Percentiles rank a stretch among this genome's conserved stretches.
Conservation (phyloP, 176 grass and related monocot genomes). For the Puccinellia tenuiflora region DNA sequence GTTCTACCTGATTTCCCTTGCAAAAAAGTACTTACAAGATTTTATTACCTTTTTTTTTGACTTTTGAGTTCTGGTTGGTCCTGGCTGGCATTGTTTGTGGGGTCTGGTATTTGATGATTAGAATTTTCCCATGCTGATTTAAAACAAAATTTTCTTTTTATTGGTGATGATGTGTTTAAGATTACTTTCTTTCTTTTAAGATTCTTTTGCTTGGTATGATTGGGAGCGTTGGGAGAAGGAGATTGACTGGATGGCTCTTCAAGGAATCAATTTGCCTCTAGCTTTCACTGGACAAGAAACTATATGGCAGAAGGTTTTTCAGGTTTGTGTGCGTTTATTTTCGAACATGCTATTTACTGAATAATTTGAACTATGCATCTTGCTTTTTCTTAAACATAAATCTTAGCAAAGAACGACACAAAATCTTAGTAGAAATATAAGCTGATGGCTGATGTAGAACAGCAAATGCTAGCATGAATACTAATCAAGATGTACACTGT, state of each 20-base stretch:
- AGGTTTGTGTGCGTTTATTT: slow-evolving; percentile 27
- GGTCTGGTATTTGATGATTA: background rate
- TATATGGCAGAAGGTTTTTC: slow-evolving; percentile 75
- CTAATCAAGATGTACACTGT: background rate
- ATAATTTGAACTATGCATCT: background rate
- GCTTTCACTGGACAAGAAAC: slow-evolving; percentile 73
- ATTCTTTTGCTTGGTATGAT: slow-evolving; percentile 82
- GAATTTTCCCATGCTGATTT: background rate
- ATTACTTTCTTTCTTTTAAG: slow-evolving; percentile 30
- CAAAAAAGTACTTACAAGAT: background rate
- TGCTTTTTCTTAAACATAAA: background rate
- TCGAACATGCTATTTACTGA: background rate
- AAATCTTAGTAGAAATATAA: background rate
- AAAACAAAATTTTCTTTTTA: background rate
- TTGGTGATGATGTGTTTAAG: background rate
- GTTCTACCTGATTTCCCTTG: background rate
- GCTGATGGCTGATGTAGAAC: background rate
- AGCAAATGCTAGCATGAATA: background rate
- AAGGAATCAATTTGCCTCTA: slow-evolving; percentile 75
- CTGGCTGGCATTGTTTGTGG: background rate
- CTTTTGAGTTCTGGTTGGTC: background rate
- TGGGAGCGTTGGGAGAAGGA: slow-evolving; percentile 79
- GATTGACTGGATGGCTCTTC: slow-evolving; percentile 89
- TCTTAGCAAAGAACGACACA: background rate
- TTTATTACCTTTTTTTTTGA: background rate